Evolutionary conservation across 2,329 filamentous ascomycete genomes (phyloP).

Genomic region (Cordyceps tenuipes): DNA sequence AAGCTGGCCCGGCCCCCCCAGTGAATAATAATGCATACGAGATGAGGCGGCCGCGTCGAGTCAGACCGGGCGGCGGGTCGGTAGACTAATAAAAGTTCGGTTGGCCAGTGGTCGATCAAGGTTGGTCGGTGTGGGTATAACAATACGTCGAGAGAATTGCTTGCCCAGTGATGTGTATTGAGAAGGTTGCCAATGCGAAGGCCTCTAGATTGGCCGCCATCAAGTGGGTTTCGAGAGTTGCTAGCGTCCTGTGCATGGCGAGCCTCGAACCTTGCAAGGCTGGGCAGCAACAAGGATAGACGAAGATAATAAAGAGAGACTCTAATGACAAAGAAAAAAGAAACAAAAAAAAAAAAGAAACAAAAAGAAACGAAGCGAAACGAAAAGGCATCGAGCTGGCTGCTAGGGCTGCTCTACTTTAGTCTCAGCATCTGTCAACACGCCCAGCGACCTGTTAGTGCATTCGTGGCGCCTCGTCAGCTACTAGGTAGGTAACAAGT

Average conservation of each 20-base stretch:
- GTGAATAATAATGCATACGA: neutral
- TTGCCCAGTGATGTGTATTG: neutral
- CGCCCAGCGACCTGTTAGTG: too few species aligned
- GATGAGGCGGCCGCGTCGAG: neutral
- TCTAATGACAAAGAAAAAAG: too few species aligned
- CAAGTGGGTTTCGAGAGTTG: neutral
- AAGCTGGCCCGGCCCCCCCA: neutral
- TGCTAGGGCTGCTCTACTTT: too few species aligned
- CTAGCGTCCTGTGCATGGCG: neutral
- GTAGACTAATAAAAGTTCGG: neutral
- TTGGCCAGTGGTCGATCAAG: neutral
- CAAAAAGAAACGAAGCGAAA: too few species aligned
- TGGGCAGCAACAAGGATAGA: too few species aligned
- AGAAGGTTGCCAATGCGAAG: neutral
- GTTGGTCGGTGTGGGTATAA: neutral
- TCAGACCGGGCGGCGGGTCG: constrained; percentile 1
- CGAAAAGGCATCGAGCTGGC: too few species aligned
- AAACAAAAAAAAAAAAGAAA: too few species aligned
- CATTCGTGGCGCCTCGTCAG: too few species aligned
- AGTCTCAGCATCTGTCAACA: too few species aligned
- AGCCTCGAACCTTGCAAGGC: neutral
- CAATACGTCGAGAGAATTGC: neutral
- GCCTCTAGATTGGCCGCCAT: neutral
- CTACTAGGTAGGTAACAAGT: too few species aligned
- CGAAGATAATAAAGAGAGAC: too few species aligned